phyloP scores from a whole-genome alignment of 805 yeast genomes.

The Metschnikowia dekortorum region DNA sequence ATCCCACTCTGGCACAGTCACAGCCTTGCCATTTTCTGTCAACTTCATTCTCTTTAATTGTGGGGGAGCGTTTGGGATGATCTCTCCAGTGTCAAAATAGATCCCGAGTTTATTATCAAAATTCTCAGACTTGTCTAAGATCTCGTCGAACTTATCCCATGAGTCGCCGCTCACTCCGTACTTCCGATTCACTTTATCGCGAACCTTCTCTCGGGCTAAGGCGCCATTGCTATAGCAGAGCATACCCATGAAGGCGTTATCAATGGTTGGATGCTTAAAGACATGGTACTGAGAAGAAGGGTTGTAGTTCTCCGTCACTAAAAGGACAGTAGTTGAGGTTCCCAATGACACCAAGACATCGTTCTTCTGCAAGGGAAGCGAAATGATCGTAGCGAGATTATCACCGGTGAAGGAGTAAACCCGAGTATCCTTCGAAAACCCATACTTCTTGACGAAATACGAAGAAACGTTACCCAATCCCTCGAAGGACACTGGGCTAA shows the following conservation, averaged over 20 bases:
- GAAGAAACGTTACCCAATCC: slow-evolving; percentile 49
- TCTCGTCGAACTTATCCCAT: slow-evolving; percentile 62
- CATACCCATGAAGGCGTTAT: slow-evolving; percentile 85
- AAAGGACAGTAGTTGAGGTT: slow-evolving; percentile 83
- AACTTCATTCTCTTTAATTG: slow-evolving; percentile 53
- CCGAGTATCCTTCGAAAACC: slow-evolving; percentile 52
- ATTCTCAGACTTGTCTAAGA: slow-evolving; percentile 37
- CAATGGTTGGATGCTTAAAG: slow-evolving; percentile 81
- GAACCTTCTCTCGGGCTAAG: slow-evolving; percentile 72
- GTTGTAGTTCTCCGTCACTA: slow-evolving; percentile 71
- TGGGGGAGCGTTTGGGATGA: slow-evolving; percentile 75
- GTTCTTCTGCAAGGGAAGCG: slow-evolving; percentile 70
- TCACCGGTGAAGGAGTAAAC: slow-evolving; percentile 86
- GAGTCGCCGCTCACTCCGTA: slow-evolving; percentile 29
- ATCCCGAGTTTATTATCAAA: slow-evolving; percentile 58
- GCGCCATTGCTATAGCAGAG: slow-evolving; percentile 91
- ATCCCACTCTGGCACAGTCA: slow-evolving; percentile 35
- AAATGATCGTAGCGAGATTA: slow-evolving; percentile 80
- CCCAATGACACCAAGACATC: slow-evolving; percentile 83
- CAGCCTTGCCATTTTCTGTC: slow-evolving; percentile 22
- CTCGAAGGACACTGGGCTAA: slow-evolving; percentile 48
- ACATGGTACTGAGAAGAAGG: slow-evolving; percentile 83
- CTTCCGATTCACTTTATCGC: slow-evolving; percentile 56
- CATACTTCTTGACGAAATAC: slow-evolving; percentile 64
- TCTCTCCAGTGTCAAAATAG: slow-evolving; percentile 87